Evolutionary conservation across 2,329 filamentous ascomycete genomes (phyloP).

Genomic region (Apiospora malaysiana): DNA sequence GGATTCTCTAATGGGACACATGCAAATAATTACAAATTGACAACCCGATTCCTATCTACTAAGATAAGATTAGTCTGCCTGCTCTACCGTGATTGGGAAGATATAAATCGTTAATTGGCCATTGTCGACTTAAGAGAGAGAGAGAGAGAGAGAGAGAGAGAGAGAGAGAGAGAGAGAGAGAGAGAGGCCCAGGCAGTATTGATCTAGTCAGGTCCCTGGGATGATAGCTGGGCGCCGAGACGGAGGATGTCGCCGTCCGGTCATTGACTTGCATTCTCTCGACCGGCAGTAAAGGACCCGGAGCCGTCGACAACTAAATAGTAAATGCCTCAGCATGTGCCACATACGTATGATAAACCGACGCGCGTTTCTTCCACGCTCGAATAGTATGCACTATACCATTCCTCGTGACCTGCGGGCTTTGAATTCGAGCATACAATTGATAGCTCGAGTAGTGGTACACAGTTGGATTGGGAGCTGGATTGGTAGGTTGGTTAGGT

Average conservation of each 20-base stretch:
- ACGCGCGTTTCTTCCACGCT: neutral
- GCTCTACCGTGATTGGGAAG: neutral
- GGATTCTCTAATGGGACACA: neutral
- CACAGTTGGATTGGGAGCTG: too few relatives aligned
- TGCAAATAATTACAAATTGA: neutral
- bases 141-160: too few relatives aligned
- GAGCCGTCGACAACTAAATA: neutral
- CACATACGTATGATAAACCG: neutral
- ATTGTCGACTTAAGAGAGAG: neutral
- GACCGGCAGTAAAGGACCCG: neutral
- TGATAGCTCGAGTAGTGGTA: neutral
- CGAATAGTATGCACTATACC: neutral
- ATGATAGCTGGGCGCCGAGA: slow-evolving; percentile 4
- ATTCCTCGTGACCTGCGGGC: neutral
- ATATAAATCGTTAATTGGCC: neutral
- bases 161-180: too few relatives aligned
- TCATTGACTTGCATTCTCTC: slow-evolving; percentile 8
- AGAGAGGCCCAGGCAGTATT: neutral
- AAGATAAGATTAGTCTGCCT: neutral
- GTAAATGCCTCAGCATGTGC: slow-evolving; percentile 11
- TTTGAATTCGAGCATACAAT: neutral
- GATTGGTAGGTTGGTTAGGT: neutral
- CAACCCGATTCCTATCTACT: neutral
- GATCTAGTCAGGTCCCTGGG: neutral
- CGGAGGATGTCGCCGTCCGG: neutral